These are phyloP conservation scores for Apiotrichum sp. DNA, from an alignment of 1,284 basidiomycete genomes.

Conservation along the genomic window DNA sequence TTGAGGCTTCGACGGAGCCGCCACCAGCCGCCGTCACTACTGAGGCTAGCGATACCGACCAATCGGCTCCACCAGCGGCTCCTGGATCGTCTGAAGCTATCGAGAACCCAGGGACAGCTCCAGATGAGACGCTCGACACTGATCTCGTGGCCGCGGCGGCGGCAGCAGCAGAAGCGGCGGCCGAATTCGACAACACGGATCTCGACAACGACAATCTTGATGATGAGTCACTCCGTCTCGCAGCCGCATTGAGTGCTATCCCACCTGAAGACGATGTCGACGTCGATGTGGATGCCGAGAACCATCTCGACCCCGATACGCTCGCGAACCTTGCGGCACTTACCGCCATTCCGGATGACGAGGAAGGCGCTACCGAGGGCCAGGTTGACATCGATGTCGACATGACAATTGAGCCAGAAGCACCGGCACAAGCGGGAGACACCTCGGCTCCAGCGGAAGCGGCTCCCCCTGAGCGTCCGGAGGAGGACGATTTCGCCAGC, in stretches of 20 bases:
- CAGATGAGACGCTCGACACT: too few relatives aligned
- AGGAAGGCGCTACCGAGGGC: not conserved
- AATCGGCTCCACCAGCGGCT: too few relatives aligned
- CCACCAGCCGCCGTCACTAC: too few relatives aligned
- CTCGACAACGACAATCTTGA: constrained; percentile 3
- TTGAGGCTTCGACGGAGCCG: too few relatives aligned
- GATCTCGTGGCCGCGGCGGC: not conserved
- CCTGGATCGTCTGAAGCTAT: too few relatives aligned
- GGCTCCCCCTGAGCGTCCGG: not conserved
- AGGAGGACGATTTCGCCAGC: constrained; percentile 11
- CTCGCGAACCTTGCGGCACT: constrained; percentile 42
- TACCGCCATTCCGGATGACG: constrained; percentile 22
- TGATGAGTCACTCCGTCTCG: constrained; percentile 4
- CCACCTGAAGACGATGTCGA: constrained; percentile 7
- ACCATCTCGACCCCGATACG: constrained; percentile 30
- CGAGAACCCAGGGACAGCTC: too few relatives aligned
- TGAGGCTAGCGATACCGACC: too few relatives aligned
- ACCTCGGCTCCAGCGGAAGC: too few relatives aligned
- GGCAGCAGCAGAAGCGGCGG: not conserved
- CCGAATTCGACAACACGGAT: not conserved
- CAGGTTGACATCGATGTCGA: not conserved
- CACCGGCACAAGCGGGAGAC: too few relatives aligned
- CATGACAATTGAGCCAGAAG: not conserved
- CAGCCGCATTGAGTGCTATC: constrained; percentile 10
- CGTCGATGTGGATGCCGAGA: not conserved